Evolutionary conservation across 805 yeast species (phyloP).

Genomic region (Candida silvatica): DNA sequence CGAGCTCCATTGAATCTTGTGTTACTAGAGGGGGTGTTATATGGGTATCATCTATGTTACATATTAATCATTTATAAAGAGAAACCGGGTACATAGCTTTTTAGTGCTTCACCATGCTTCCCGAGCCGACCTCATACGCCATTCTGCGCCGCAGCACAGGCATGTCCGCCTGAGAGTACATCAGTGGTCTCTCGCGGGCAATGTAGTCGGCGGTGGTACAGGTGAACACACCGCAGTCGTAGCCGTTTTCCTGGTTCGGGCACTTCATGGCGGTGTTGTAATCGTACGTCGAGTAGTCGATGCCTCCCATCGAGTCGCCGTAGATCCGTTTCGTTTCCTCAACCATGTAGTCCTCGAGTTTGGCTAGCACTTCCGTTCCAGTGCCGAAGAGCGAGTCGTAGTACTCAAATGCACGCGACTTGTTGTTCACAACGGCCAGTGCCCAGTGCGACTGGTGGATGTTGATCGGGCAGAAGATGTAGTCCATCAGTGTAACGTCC

Average conservation of each 20-base stretch:
- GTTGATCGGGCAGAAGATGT: conserved; percentile 81
- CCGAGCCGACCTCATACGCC: conserved; percentile 47
- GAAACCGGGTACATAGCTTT: neutral
- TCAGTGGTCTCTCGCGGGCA: conserved; percentile 39
- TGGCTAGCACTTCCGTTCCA: conserved; percentile 33
- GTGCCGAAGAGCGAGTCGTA: conserved; percentile 68
- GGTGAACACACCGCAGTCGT: conserved; percentile 91
- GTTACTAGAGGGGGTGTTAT: no score
- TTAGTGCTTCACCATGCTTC: conserved; percentile 2
- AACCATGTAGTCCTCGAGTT: conserved; percentile 52
- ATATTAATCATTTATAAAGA: no score
- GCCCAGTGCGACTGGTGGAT: conserved; percentile 87
- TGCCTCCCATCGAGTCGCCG: conserved; percentile 27
- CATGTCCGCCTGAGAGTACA: conserved; percentile 66
- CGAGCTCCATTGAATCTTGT: neutral
- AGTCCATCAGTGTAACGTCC: conserved; percentile 53
- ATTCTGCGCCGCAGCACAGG: conserved; percentile 53
- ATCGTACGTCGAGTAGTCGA: conserved; percentile 20
- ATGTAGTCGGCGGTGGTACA: conserved; percentile 67
- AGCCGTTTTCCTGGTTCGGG: conserved; percentile 87
- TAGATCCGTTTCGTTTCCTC: conserved; percentile 55
- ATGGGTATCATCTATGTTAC: no score
- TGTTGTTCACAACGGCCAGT: conserved; percentile 66
- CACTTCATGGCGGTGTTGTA: conserved; percentile 24
- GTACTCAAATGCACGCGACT: conserved; percentile 49